Evolutionary conservation across 495 filamentous ascomycete species (phyloP).

Genomic region (Cenococcum geophilum): DNA sequence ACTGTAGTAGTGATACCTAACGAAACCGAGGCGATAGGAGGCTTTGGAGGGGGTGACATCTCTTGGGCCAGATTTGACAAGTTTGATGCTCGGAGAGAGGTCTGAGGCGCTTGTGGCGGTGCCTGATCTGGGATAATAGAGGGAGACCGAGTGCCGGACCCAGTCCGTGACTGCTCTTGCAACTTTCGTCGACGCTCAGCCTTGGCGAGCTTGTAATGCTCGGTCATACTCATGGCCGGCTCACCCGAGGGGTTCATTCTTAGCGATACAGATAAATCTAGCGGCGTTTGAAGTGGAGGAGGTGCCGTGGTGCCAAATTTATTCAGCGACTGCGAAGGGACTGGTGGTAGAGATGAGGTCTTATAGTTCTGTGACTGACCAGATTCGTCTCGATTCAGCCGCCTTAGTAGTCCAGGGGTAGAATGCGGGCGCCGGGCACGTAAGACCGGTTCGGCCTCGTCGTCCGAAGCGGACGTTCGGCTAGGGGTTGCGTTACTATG

Average conservation of each 20-base stretch:
- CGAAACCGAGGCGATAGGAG: not conserved
- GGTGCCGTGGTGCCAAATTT: not conserved
- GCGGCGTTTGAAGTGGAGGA: not conserved
- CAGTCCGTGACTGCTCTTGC: not conserved
- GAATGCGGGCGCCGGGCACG: not conserved
- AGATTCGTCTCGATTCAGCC: not conserved
- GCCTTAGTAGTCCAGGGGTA: not conserved
- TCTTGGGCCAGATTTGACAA: slow-evolving; percentile 1
- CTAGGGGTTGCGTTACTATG: not conserved
- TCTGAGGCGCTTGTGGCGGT: slow-evolving; percentile 4
- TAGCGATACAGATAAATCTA: not conserved
- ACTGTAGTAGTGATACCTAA: not conserved
- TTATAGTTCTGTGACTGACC: not conserved
- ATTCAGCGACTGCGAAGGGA: not conserved
- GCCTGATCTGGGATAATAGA: slow-evolving; percentile 4
- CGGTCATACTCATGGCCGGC: not conserved
- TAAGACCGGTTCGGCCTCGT: not conserved
- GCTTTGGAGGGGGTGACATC: not conserved
- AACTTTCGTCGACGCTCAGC: not conserved
- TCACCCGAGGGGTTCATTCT: not conserved
- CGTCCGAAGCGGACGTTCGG: not conserved
- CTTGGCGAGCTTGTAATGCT: not conserved
- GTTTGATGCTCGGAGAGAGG: not conserved
- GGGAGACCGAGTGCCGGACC: slow-evolving; percentile 3
- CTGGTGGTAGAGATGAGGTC: not conserved